These are phyloP conservation scores for Coemansia sp. DNA, from an alignment of 192 early-diverging fungal species.

Conservation along the genomic window DNA sequence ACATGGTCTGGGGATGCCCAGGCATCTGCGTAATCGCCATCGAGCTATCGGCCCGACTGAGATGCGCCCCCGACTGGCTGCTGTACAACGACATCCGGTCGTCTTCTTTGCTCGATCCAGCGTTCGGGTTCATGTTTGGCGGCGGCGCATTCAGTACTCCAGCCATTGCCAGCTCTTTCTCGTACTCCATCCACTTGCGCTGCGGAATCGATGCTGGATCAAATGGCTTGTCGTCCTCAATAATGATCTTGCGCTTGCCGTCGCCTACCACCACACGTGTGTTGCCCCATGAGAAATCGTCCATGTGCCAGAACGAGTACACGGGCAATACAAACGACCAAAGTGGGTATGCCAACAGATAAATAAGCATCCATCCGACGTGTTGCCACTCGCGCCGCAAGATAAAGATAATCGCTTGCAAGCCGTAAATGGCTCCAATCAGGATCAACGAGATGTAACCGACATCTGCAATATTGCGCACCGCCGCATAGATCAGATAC, in stretches of 20 bases:
- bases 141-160: conserved; percentile 41
- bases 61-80: conserved; percentile 20
- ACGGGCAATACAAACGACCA: conserved; percentile 90
- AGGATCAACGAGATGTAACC: no score
- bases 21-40: conserved; percentile 37
- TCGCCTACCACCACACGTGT: conserved; percentile 55
- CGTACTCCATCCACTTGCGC: conserved; percentile 86
- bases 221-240: conserved; percentile 76
- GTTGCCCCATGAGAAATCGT: no score
- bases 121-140: not conserved
- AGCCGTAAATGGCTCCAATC: conserved; percentile 69
- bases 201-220: conserved; percentile 84
- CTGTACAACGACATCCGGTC: conserved; percentile 39
- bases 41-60: conserved; percentile 39
- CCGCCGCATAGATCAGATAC: no score
- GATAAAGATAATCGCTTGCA: conserved; percentile 84
- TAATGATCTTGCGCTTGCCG: conserved; percentile 64
- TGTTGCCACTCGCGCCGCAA: conserved; percentile 77
- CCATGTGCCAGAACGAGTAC: conserved; percentile 50
- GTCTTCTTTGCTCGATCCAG: conserved; percentile 23
- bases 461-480: no score
- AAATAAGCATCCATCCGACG: conserved; percentile 83
- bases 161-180: conserved; percentile 61
- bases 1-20: not conserved
- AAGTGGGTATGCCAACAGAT: conserved; percentile 84